Base-by-base conservation (phyloP, 2,329 filamentous ascomycete genomes). In the Fusarium tjaetaba region DNA sequence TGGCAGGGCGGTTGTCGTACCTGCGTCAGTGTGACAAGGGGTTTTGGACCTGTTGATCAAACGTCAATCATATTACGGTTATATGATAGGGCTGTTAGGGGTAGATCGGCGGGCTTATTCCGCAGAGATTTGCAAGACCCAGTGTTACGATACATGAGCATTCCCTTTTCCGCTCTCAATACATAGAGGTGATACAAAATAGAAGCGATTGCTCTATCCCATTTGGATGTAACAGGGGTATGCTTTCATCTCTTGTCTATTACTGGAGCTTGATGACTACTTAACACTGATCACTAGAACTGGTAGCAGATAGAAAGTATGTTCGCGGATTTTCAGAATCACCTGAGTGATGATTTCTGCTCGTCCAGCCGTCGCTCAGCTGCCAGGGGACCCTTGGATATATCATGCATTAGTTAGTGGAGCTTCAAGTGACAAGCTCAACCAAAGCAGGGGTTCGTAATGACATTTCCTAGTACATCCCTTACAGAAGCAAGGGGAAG, bases 141-240 rank as follows among this genome's bases (percentile, higher is more conserved):
- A 28, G 28, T 28, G 28, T 28, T 28, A 28, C 7, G 28, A 28
- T 28, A 28, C 28, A 28, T 28, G 28, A 28, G 28, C 28, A 28
- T 28, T 28, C 28, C 28, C 28, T 28, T 28, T 28, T 28, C 28
- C 28, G 28, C 28, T 28, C 28, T 28, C 28, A 24, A 26, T 20
- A 1, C 3, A 11, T 20, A 8, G 42, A 26, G 2, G 24, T 11
- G 0, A 7, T 24, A 18, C 1, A 20, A 4, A 13, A 5, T 2
- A 26, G 24, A 26, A 10, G 11, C 7, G 7, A 45, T 18, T 16
- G n/a, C n/a, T n/a, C n/a, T n/a, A n/a, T n/a, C n/a, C n/a, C n/a
- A n/a, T n/a, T n/a, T n/a, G n/a, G n/a, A n/a, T n/a, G n/a, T n/a
- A n/a, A n/a, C n/a, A n/a, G n/a, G n/a, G n/a, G n/a, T n/a, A n/a